These are phyloP conservation scores for Trichoderma atrobrunneum DNA, from an alignment of 2,329 filamentous ascomycete genomes.

Conservation along the genomic window DNA sequence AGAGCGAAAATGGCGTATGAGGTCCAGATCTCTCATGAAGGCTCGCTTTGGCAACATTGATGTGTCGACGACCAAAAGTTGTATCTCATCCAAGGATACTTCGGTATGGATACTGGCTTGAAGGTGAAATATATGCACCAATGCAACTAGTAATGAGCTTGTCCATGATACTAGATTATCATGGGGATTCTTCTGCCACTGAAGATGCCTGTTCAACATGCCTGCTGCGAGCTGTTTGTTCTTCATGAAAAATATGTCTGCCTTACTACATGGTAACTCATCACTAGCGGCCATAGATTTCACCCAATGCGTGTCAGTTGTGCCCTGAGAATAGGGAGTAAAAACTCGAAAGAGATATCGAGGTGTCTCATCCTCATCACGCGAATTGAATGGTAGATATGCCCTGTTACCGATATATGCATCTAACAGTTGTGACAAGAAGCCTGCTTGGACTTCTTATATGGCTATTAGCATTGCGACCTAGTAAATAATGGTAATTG, in stretches of 20 bases:
- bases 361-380: neutral
- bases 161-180: neutral
- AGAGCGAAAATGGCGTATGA: neutral
- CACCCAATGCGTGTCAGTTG: neutral
- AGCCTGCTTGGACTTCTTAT: neutral
- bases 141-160: neutral
- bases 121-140: neutral
- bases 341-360: neutral
- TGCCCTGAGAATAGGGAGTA: neutral
- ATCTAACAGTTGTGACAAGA: neutral
- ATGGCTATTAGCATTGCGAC: neutral
- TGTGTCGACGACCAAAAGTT: neutral
- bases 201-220: neutral
- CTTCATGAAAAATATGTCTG: neutral
- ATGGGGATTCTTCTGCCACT: neutral
- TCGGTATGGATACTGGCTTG: neutral
- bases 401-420: neutral
- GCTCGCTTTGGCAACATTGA: neutral
- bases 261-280: accelerated
- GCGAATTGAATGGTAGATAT: neutral
- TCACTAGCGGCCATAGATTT: neutral
- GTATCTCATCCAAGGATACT: neutral
- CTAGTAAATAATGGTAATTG: neutral
- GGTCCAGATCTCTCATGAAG: neutral
- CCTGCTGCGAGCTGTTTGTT: neutral